A percentile compares a stretch with the other conserved stretches of the same genome.
These are phyloP conservation scores for Blepharisma stoltei DNA, from an alignment of 73 alveolate species.

Conservation along the genomic window DNA sequence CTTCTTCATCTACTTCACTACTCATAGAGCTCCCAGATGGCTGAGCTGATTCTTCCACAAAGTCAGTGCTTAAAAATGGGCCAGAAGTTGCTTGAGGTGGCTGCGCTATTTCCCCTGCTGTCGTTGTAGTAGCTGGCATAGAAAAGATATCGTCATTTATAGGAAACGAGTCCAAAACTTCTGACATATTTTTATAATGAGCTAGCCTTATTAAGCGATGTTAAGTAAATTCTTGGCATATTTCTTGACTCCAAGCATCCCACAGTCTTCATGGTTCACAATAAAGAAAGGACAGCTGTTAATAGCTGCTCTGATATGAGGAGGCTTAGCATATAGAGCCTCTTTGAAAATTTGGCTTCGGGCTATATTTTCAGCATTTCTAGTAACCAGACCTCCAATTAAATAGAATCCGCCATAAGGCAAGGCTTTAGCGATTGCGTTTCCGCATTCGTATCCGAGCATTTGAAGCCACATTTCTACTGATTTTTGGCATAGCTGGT, in stretches of 20 bases:
- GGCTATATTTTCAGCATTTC: background rate
- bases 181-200: too few species aligned
- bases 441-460: conserved; percentile 16
- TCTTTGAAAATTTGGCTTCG: background rate
- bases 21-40: too few species aligned
- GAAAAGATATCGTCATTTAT: too few species aligned
- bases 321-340: background rate
- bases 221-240: background rate
- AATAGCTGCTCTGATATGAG: background rate
- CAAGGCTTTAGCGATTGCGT: background rate
- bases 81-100: too few species aligned
- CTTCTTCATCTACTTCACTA: background rate
- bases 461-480: conserved; percentile 14
- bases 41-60: too few species aligned
- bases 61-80: too few species aligned
- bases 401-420: conserved; percentile 24
- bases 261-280: conserved; percentile 24
- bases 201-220: too few species aligned
- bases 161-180: too few species aligned
- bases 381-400: conserved; percentile 18
- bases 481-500: background rate
- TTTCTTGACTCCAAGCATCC: background rate
- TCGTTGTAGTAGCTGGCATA: too few species aligned
- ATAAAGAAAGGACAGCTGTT: background rate
- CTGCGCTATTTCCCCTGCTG: too few species aligned